A percentile compares a stretch with the other conserved stretches of the same genome.
Conservation (phyloP, 2,329 filamentous ascomycete species). For the Hypoxylon sp. region DNA sequence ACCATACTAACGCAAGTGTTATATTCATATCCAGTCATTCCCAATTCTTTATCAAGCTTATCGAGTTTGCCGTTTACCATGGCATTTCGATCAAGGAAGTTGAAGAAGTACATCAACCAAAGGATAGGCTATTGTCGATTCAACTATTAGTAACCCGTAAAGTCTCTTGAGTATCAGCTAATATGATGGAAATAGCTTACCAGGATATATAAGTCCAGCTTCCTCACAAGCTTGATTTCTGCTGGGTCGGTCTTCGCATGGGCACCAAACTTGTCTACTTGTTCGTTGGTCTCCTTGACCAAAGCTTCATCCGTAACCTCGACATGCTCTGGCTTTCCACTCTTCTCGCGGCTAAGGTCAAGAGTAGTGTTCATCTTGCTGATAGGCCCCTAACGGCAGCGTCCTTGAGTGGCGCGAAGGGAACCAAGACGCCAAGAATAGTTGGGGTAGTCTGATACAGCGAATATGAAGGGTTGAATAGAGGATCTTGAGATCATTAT, state of each 20-base stretch:
- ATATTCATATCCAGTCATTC: slow-evolving; percentile 48
- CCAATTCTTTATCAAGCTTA: slow-evolving; percentile 57
- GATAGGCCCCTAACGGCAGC: neutral
- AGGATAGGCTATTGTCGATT: slow-evolving; percentile 48
- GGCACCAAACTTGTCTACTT: slow-evolving; percentile 53
- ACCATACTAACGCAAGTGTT: slow-evolving; percentile 7
- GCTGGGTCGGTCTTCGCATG: slow-evolving; percentile 52
- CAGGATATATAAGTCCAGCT: slow-evolving; percentile 55
- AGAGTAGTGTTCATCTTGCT: slow-evolving; percentile 1
- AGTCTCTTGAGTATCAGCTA: neutral
- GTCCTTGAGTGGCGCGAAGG: neutral
- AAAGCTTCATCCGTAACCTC: slow-evolving; percentile 8
- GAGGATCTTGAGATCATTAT: neutral
- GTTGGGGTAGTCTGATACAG: neutral
- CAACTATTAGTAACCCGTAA: neutral
- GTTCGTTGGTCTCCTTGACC: slow-evolving; percentile 14
- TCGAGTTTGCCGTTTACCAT: slow-evolving; percentile 62
- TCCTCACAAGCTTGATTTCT: slow-evolving; percentile 55
- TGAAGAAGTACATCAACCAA: slow-evolving; percentile 53
- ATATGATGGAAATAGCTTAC: slow-evolving; percentile 21
- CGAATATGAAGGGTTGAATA: neutral
- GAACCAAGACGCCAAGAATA: neutral
- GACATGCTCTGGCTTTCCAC: slow-evolving; percentile 8
- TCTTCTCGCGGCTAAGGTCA: neutral
- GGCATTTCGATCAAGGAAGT: slow-evolving; percentile 57